A percentile compares a stretch with the other conserved stretches of the same genome.
These are phyloP conservation scores for Alternaria rosae DNA, from an alignment of 2,329 filamentous ascomycete species.

Conservation along the genomic window DNA sequence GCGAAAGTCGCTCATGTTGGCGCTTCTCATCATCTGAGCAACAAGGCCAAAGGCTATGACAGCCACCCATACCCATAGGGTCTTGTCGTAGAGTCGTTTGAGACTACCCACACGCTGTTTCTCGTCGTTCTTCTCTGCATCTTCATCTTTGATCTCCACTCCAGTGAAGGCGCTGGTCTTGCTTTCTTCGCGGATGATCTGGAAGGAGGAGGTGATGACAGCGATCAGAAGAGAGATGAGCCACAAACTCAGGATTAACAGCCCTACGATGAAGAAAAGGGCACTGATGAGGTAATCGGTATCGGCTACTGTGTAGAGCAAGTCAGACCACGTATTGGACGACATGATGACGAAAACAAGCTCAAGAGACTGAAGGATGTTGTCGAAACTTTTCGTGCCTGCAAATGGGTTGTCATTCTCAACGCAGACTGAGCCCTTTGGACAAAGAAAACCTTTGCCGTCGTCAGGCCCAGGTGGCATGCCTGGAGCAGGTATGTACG, in stretches of 20 bases:
- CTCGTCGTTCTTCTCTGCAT: conserved; percentile 36
- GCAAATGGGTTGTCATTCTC: conserved; percentile 81
- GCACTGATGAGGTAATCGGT: conserved; percentile 89
- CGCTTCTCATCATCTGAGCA: conserved; percentile 77
- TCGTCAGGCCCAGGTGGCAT: conserved; percentile 51
- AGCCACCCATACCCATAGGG: conserved; percentile 77
- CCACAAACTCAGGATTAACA: conserved; percentile 95
- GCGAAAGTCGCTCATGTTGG: conserved; percentile 71
- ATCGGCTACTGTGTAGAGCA: conserved; percentile 92
- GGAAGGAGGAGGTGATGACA: conserved; percentile 97
- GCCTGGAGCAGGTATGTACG: conserved; percentile 70
- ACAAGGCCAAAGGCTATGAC: conserved; percentile 84
- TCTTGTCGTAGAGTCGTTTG: conserved; percentile 77
- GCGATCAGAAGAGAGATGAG: conserved; percentile 93
- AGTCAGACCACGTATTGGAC: conserved; percentile 92
- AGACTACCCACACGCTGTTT: conserved; percentile 60
- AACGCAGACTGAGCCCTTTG: conserved; percentile 81
- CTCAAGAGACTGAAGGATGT: conserved; percentile 89
- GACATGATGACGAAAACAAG: conserved; percentile 98
- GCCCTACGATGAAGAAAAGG: conserved; percentile 74
- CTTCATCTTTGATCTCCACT: conserved; percentile 62
- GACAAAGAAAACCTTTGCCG: conserved; percentile 86
- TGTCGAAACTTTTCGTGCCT: conserved; percentile 91
- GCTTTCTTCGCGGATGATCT: conserved; percentile 96
- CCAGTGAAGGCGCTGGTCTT: conserved; percentile 91